A percentile compares a stretch with the other conserved stretches of the same genome.
phyloP scores from a whole-genome alignment of 75 land plant species.

The Chamaecyparis obtusa region DNA sequence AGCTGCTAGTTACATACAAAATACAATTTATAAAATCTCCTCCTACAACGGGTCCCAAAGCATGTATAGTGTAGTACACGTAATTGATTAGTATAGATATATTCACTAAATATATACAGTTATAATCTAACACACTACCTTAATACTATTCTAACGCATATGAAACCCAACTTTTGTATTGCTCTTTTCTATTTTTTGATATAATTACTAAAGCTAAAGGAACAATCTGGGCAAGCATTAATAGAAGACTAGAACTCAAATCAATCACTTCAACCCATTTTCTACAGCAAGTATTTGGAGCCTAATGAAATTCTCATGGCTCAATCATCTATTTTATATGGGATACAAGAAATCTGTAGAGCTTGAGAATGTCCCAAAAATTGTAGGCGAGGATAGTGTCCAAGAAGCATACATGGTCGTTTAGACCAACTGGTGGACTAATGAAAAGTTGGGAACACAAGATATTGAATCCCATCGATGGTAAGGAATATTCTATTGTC shows the following conservation, averaged over 20 bases:
- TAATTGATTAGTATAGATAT: too few relatives aligned
- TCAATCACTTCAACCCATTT: constrained; percentile 11
- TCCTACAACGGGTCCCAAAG: too few relatives aligned
- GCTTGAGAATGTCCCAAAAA: constrained; percentile 33
- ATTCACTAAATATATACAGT: too few relatives aligned
- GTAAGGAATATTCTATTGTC: constrained; percentile 18
- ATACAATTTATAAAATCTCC: too few relatives aligned
- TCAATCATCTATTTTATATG: constrained; percentile 27
- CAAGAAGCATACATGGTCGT: constrained; percentile 14
- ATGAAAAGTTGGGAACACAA: background rate
- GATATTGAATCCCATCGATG: constrained; percentile 12
- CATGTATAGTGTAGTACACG: too few relatives aligned
- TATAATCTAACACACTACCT: too few relatives aligned
- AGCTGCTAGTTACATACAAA: too few relatives aligned
- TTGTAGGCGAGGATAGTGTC: constrained; percentile 25
- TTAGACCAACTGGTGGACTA: constrained; percentile 12
- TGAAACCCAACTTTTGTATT: too few relatives aligned
- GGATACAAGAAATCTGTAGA: constrained; percentile 33
- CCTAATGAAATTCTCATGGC: constrained; percentile 31
- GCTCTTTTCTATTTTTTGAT: too few relatives aligned
- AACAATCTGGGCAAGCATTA: too few relatives aligned
- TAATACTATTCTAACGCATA: too few relatives aligned
- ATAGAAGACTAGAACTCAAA: background rate
- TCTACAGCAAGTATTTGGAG: constrained; percentile 34
- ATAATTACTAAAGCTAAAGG: too few relatives aligned